Conservation (phyloP, 345 rosid species). For the Salix udensis region DNA sequence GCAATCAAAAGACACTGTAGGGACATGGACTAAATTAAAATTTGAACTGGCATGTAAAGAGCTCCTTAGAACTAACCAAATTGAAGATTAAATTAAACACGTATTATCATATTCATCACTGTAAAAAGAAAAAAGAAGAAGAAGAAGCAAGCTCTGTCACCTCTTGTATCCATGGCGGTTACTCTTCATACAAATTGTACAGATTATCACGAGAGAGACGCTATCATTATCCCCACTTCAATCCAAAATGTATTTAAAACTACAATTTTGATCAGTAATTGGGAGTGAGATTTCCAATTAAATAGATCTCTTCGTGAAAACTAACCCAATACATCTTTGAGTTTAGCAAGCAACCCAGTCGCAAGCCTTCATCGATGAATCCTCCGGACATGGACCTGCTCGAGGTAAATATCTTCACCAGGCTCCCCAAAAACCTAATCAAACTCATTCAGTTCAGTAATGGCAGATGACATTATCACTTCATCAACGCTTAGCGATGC, state of each 20-base stretch:
- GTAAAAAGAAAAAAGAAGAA: too few relatives aligned
- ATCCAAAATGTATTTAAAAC: background rate
- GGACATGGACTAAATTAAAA: too few relatives aligned
- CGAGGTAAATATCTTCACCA: conserved; percentile 82
- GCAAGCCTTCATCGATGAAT: conserved; percentile 42
- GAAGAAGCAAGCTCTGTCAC: background rate
- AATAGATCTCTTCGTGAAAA: conserved; percentile 65
- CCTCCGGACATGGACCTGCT: conserved; percentile 69
- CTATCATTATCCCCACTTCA: background rate
- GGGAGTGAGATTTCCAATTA: background rate
- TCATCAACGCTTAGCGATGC: conserved; percentile 54
- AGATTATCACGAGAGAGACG: background rate
- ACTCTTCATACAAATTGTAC: background rate
- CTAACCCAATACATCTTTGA: conserved; percentile 60
- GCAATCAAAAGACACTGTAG: too few relatives aligned
- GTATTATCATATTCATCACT: background rate
- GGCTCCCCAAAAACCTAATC: conserved; percentile 59
- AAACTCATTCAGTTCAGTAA: conserved; percentile 52
- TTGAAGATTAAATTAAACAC: too few relatives aligned
- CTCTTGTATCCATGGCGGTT: background rate
- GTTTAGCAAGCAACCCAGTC: conserved; percentile 73
- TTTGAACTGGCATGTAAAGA: too few relatives aligned
- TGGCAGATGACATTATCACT: conserved; percentile 52
- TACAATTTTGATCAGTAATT: background rate
- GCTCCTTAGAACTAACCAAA: too few relatives aligned